These are phyloP conservation scores for Trichoderma atroviride DNA, from an alignment of 2,329 filamentous ascomycete genomes.

Conservation along the genomic window DNA sequence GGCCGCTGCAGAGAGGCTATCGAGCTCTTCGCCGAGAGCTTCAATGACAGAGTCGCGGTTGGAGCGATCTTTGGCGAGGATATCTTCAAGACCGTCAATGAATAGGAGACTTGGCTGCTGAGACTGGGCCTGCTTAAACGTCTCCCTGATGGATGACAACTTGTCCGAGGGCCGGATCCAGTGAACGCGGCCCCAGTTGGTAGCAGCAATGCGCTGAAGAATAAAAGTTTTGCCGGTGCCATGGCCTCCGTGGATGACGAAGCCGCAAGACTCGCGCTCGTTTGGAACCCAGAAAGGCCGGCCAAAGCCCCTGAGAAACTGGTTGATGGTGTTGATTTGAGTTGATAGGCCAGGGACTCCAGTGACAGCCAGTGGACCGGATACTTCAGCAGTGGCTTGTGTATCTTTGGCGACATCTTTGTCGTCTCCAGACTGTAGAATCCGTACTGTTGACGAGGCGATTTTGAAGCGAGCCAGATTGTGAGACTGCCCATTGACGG, in stretches of 20 bases:
- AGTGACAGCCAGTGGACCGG: constrained; percentile 49
- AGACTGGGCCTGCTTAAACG: constrained; percentile 69
- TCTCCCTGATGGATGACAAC: constrained; percentile 61
- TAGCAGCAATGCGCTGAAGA: constrained; percentile 66
- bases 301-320: constrained; percentile 62
- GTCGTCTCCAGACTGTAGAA: constrained; percentile 40
- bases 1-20: constrained; percentile 51
- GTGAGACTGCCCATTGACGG: constrained; percentile 56
- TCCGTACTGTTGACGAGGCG: constrained; percentile 43
- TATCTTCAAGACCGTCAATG: constrained; percentile 74
- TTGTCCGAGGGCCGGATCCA: constrained; percentile 61
- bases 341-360: constrained; percentile 69
- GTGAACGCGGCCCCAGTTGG: constrained; percentile 71
- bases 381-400: constrained; percentile 13
- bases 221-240: constrained; percentile 85
- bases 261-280: constrained; percentile 52
- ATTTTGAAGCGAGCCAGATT: constrained; percentile 49
- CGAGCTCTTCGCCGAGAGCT: constrained; percentile 57
- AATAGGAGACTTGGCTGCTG: constrained; percentile 76
- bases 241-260: constrained; percentile 77
- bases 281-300: constrained; percentile 37
- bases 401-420: constrained; percentile 24
- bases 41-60: constrained; percentile 55
- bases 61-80: constrained; percentile 64
- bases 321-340: constrained; percentile 68